Base-by-base conservation (phyloP, 2,329 filamentous ascomycete species). In the Colletotrichum euphorbiae region DNA sequence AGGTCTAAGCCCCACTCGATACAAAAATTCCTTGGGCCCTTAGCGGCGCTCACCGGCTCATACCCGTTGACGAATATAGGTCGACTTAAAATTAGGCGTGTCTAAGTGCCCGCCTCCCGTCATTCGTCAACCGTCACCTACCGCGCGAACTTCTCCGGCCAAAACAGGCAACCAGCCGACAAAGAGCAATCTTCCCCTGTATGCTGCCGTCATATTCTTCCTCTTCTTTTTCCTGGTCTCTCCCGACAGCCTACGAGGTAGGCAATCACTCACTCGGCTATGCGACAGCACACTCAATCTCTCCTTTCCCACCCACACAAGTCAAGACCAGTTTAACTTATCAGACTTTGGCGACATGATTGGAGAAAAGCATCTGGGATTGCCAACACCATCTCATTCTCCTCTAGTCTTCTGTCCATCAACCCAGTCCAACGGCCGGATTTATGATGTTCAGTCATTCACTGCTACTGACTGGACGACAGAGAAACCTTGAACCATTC, bases 1-100 rank as follows among this genome's bases (percentile, higher is more conserved):
- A 50, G 67, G 66, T 69, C 62, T 67, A 69, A 69, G 67, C 67
- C 67, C 67, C 67, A 52, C 67, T 60, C 62, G 48, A 67, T 66
- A 45, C 66, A 69, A 69, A 67, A 69, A 69, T 62, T 31, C 66
- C 62, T 69, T 31, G 24, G 51, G 46, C 55, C 21, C 48, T 62
- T 67, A 56, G 67, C 62, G 67, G 38, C 24, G 24, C 24, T 24
- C 4, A 24, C 24, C 24, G 24, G 24, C 5, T 24, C 55, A 36
- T 54, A 31, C 48, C 51, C 45, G 50, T 60, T 33, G 66, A 19
- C 66, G 54, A 69, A 61, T 69, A 43, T 55, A 31, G 59, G 19
- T 54, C 61, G 61, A 65, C 42, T 54, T 48, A n/a, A 24, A 24
- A 3, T 24, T 24, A 28, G 28, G 6, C 54, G 54, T 33, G 31